A percentile compares a stretch with the other conserved stretches of the same genome.
Conservation (phyloP, 805 yeast genomes). For the Candida parachauliodes region DNA sequence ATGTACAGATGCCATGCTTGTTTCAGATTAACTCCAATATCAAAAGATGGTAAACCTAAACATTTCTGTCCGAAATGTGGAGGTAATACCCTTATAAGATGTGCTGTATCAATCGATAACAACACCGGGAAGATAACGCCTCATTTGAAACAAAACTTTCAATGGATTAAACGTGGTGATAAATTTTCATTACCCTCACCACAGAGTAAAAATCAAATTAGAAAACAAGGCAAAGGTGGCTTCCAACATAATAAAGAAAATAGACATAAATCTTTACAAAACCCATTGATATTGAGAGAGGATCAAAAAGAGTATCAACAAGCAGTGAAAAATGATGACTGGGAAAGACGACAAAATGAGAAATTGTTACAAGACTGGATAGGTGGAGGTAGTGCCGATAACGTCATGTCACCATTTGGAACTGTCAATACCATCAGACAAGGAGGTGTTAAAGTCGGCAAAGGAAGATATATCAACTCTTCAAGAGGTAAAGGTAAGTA, state of each 20-base stretch:
- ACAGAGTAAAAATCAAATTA: slow-evolving; percentile 67
- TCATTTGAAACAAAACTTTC: slow-evolving; percentile 85
- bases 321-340: slow-evolving; percentile 81
- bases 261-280: slow-evolving; percentile 46
- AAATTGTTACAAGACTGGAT: slow-evolving; percentile 83
- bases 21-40: slow-evolving; percentile 75
- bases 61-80: slow-evolving; percentile 97
- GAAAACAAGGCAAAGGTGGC: slow-evolving; percentile 74
- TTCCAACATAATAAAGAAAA: slow-evolving; percentile 67
- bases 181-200: slow-evolving; percentile 84
- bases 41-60: slow-evolving; percentile 68
- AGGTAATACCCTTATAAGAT: slow-evolving; percentile 82
- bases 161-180: slow-evolving; percentile 90
- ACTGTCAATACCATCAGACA: slow-evolving; percentile 35
- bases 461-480: slow-evolving; percentile 77
- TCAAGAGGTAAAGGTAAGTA: slow-evolving; percentile 31
- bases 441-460: slow-evolving; percentile 76
- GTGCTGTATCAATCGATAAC: slow-evolving; percentile 82
- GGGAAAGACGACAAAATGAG: slow-evolving; percentile 84
- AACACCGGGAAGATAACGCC: slow-evolving; percentile 80
- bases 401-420: slow-evolving; percentile 80
- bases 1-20: slow-evolving; percentile 98
- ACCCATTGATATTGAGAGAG: slow-evolving; percentile 66
- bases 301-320: slow-evolving; percentile 93
- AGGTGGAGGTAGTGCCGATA: slow-evolving; percentile 92